Evolutionary conservation across 1,284 basidiomycete species (phyloP).

Genomic region (Volvariella surrecta): DNA sequence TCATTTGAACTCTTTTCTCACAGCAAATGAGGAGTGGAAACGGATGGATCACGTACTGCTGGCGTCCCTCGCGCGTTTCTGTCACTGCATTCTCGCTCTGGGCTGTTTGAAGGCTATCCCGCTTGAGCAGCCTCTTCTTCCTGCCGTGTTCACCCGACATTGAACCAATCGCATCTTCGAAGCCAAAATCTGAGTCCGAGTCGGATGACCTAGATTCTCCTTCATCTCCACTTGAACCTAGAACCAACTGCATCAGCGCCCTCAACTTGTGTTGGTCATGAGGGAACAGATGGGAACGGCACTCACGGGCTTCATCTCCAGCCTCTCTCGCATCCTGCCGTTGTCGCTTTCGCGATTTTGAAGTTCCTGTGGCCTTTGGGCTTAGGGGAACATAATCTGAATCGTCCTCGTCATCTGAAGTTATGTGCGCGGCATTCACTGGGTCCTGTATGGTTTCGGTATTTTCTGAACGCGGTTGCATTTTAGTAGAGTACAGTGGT

Average conservation of each 20-base stretch:
- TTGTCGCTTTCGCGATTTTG: too few species aligned
- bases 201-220: slow-evolving; percentile 2
- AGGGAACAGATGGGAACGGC: slow-evolving; percentile 26
- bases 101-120: slow-evolving; percentile 16
- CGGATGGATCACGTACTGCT: slow-evolving; percentile 26
- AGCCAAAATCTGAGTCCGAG: slow-evolving; percentile 23
- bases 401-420: slow-evolving; percentile 58
- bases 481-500: too few species aligned
- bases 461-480: too few species aligned
- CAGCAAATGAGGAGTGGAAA: too few species aligned
- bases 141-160: slow-evolving; percentile 10
- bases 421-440: slow-evolving; percentile 2
- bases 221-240: background rate
- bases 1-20: background rate
- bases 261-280: background rate
- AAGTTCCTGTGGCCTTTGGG: too few species aligned
- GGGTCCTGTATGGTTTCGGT: too few species aligned
- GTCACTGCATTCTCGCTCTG: slow-evolving; percentile 10
- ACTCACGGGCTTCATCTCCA: too few species aligned
- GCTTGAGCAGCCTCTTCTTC: slow-evolving; percentile 14
- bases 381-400: slow-evolving; percentile 52
- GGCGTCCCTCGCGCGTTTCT: slow-evolving; percentile 29
- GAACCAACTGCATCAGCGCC: background rate
- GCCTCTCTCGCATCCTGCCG: too few species aligned
- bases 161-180: slow-evolving; percentile 28